Evolutionary conservation across 2,329 filamentous ascomycete genomes (phyloP).

Genomic region (Microsporum canis): DNA sequence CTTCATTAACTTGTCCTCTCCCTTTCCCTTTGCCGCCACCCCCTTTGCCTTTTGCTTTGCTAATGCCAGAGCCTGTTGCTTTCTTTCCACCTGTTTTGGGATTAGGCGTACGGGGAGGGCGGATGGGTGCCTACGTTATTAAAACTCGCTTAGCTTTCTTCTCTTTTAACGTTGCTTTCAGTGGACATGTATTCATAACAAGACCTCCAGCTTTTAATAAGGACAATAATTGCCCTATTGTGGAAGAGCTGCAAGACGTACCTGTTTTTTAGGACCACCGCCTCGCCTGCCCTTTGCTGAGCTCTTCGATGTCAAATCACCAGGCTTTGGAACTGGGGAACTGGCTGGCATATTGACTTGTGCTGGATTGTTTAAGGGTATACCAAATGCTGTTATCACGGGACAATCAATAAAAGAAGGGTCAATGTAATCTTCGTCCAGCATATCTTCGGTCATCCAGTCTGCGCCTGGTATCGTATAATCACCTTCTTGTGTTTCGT

Average conservation of each 20-base stretch:
- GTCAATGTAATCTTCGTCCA: background rate
- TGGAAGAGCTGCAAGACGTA: constrained; percentile 1
- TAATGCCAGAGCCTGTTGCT: background rate
- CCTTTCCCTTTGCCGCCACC: constrained; percentile 1
- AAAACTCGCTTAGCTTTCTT: background rate
- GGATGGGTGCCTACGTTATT: background rate
- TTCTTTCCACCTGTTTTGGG: background rate
- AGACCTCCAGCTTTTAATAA: background rate
- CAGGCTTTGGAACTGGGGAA: background rate
- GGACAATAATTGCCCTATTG: background rate
- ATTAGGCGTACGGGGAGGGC: background rate
- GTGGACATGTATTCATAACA: background rate
- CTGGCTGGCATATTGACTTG: background rate
- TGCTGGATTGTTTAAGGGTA: background rate
- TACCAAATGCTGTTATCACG: no score
- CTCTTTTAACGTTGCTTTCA: background rate
- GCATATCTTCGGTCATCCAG: background rate
- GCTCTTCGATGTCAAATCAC: background rate
- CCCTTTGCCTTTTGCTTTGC: constrained; percentile 3
- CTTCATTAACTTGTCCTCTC: background rate
- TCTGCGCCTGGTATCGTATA: background rate
- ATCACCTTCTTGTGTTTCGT: background rate
- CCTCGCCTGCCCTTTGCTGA: background rate
- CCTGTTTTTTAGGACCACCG: background rate
- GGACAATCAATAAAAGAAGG: background rate